phyloP scores from a whole-genome alignment of 1,284 basidiomycete species.

The Leccinum pachyderme region DNA sequence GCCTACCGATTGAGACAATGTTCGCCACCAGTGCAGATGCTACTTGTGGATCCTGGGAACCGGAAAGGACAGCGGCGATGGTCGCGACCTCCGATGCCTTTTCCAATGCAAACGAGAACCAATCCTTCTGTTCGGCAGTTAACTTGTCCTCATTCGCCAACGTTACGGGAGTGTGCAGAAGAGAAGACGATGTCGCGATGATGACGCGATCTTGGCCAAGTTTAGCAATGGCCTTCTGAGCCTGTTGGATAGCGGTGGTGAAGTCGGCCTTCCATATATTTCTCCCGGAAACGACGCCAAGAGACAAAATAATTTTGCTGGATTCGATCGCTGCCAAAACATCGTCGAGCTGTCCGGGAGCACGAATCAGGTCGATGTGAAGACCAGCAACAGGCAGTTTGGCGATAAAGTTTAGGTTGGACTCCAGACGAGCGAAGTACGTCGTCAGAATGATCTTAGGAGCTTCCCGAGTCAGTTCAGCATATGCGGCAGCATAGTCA shows the following conservation, averaged over 20 bases:
- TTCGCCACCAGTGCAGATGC: slow-evolving; percentile 81
- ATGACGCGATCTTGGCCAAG: slow-evolving; percentile 89
- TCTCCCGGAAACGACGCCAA: slow-evolving; percentile 96
- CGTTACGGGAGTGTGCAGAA: slow-evolving; percentile 98
- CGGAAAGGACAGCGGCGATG: slow-evolving; percentile 81
- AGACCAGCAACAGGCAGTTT: slow-evolving; percentile 94
- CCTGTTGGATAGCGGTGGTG: slow-evolving; percentile 76
- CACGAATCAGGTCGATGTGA: slow-evolving; percentile 97
- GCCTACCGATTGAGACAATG: slow-evolving; percentile 89
- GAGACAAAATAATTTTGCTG: slow-evolving; percentile 82
- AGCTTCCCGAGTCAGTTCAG: slow-evolving; percentile 77
- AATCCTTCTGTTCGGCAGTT: slow-evolving; percentile 88
- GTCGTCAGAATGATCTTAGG: slow-evolving; percentile 94
- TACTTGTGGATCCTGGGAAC: slow-evolving; percentile 74
- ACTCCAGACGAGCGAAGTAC: slow-evolving; percentile 96
- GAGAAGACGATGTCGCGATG: slow-evolving; percentile 94
- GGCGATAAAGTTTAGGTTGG: slow-evolving; percentile 86
- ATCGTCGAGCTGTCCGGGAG: slow-evolving; percentile 84
- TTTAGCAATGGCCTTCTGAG: slow-evolving; percentile 80
- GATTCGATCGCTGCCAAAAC: slow-evolving; percentile 84
- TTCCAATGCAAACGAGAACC: slow-evolving; percentile 99
- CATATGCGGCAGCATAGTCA: slow-evolving; percentile 83
- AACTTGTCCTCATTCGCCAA: slow-evolving; percentile 93
- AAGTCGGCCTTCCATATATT: slow-evolving; percentile 99
- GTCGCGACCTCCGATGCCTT: slow-evolving; percentile 91